Evolutionary conservation across 805 yeast genomes (phyloP), one percentile per base, ranked within the genome.

Genomic region (Pichia nanzhaoensis): DNA sequence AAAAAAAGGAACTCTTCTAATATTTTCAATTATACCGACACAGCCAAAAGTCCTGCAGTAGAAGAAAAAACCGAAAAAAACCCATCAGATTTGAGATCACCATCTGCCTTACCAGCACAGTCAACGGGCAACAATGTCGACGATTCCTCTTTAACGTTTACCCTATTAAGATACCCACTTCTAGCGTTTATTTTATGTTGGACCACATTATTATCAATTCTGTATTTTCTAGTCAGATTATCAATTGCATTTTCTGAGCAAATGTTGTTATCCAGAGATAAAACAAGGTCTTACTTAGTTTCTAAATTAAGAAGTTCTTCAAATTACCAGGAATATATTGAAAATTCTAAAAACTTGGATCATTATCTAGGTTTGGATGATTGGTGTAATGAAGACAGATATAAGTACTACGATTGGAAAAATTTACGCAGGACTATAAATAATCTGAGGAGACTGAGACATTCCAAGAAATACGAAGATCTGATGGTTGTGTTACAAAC

Each of bases 381-480:
- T 38, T 84, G 95, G 95, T 73, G 76, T 38, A 55, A 63, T 8
- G 78, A 77, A 49, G 80, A 82, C 19, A 66, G 68, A 45, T 82
- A 81, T 51, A 76, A 78, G 20, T 81, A 78, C 57, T 84, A 84
- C 58, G 91, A 84, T 59, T 80, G 76, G 61, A 72, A 69, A 33
- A 79, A 86, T 0, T 63, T 85, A 8, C 60, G 68, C 37, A 63
- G 74, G 38, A 73, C 81, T 0, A 68, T 75, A 5, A 49, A 55
- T 13, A 68, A 73, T 45, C 59, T 84, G 41, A 54, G 60, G 34
- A 51, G 52, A 3, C 57, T 71, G 31, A 61, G 76, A 21, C 50
- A 51, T 18, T 41, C 46, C 3, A 54, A 58, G 3, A 53, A 64
- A 14, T 66, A 61, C 27, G 74, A 73, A 17, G 80, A 77, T 39